These are phyloP conservation scores for Amauroascus verrucosus DNA, from an alignment of 2,329 filamentous ascomycete genomes.

Conservation along the genomic window DNA sequence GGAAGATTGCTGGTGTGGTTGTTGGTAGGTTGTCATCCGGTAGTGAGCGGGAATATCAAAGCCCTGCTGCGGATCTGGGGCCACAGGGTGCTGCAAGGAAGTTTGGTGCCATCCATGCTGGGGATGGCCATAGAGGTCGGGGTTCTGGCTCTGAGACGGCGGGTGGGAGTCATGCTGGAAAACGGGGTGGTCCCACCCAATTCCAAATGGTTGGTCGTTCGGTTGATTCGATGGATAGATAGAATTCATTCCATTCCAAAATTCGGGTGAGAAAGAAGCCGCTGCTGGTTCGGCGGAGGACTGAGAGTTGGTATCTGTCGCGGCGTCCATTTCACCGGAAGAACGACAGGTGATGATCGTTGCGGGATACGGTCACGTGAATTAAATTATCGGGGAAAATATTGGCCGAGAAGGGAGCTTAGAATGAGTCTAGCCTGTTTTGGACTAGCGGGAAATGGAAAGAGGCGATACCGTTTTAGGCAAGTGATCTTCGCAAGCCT, in stretches of 20 bases:
- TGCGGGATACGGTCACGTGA: conserved; percentile 12
- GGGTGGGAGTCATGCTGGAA: conserved; percentile 19
- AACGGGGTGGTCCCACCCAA: conserved; percentile 31
- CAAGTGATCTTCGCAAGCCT: neutral
- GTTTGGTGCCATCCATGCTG: conserved; percentile 27
- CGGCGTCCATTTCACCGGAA: conserved; percentile 4
- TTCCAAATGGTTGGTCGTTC: conserved; percentile 25
- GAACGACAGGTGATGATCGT: no score
- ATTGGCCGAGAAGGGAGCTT: neutral
- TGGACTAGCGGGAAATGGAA: neutral
- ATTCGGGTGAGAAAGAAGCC: conserved; percentile 25
- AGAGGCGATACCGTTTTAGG: neutral
- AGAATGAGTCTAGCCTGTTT: neutral
- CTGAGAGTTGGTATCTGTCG: conserved; percentile 1
- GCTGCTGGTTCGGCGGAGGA: neutral
- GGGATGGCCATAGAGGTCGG: conserved; percentile 16
- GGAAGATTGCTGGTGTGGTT: conserved; percentile 14
- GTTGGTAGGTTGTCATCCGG: conserved; percentile 13
- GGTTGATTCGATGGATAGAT: conserved; percentile 22
- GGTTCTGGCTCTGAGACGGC: conserved; percentile 11
- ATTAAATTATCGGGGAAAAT: neutral
- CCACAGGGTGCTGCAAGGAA: conserved; percentile 22
- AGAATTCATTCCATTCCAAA: conserved; percentile 30
- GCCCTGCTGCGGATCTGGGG: conserved; percentile 17
- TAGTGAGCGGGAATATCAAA: conserved; percentile 12